phyloP scores from a whole-genome alignment of 2,329 filamentous ascomycete genomes.

The Zopfia rhizophila region DNA sequence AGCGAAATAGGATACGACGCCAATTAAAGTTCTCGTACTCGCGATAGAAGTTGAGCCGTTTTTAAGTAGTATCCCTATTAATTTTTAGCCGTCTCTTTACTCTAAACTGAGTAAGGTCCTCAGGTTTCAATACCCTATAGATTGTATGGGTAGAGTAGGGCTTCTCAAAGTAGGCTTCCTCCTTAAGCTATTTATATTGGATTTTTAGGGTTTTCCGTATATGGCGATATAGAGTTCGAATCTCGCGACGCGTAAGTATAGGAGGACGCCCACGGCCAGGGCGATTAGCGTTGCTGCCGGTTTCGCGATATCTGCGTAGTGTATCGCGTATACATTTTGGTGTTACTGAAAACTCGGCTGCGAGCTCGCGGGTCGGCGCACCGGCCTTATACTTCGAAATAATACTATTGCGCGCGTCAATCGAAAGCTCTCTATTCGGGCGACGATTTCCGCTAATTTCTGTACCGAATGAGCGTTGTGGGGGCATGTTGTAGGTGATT shows the following conservation, averaged over 20 bases:
- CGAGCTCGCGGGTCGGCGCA: conserved; percentile 2
- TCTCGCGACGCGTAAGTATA: conserved; percentile 6
- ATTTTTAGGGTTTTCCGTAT: conserved; percentile 6
- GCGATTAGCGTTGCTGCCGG: conserved; percentile 1
- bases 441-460: conserved; percentile 7
- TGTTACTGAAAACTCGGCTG: conserved; percentile 2
- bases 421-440: conserved; percentile 3
- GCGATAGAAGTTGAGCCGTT: too few relatives aligned
- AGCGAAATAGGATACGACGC: not conserved
- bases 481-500: too few relatives aligned
- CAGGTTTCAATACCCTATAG: too few relatives aligned
- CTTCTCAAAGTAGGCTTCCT: too few relatives aligned
- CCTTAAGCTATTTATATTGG: conserved; percentile 7
- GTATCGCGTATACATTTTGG: conserved; percentile 10
- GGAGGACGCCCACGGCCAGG: conserved; percentile 9
- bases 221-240: conserved; percentile 1
- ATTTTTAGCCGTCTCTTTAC: too few relatives aligned
- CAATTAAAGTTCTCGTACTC: too few relatives aligned
- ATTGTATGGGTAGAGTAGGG: too few relatives aligned
- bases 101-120: too few relatives aligned
- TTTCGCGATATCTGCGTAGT: not conserved
- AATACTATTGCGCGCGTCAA: conserved; percentile 1
- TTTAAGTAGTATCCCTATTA: too few relatives aligned
- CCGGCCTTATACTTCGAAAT: conserved; percentile 13
- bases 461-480: conserved; percentile 14